Percentiles rank a stretch among this genome's conserved stretches.
Evolutionary conservation across 2,329 filamentous ascomycete genomes (phyloP).

Genomic region (Colletotrichum falcatum): DNA sequence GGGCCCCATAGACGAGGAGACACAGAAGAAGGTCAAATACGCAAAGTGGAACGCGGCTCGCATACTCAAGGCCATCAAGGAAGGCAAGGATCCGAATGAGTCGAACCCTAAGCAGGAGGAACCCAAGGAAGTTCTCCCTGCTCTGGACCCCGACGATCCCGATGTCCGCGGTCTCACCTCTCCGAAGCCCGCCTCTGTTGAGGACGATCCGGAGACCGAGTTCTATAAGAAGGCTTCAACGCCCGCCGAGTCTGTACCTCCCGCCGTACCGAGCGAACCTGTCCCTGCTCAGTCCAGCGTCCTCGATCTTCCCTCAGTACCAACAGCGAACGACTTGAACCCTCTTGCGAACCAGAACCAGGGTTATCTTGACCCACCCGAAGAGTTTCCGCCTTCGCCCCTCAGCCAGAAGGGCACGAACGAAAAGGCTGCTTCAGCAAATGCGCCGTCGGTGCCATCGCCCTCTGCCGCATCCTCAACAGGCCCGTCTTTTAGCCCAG

Average conservation of each 20-base stretch:
- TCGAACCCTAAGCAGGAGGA: conserved; percentile 81
- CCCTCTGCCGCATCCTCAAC: conserved; percentile 33
- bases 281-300: conserved; percentile 27
- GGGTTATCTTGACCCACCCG: conserved; percentile 51
- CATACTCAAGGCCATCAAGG: conserved; percentile 90
- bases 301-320: conserved; percentile 39
- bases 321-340: conserved; percentile 15
- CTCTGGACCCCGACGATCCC: conserved; percentile 72
- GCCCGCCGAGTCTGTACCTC: conserved; percentile 45
- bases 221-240: conserved; percentile 42
- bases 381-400: conserved; percentile 52
- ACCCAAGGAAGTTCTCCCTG: conserved; percentile 57
- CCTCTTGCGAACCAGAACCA: conserved; percentile 43
- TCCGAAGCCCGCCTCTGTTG: conserved; percentile 58
- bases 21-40: conserved; percentile 89
- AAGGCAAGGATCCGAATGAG: conserved; percentile 91
- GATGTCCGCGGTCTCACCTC: conserved; percentile 68
- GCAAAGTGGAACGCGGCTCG: conserved; percentile 95
- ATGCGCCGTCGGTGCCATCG: conserved; percentile 23
- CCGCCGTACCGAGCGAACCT: conserved; percentile 43
- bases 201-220: conserved; percentile 65
- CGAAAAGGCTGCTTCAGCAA: conserved; percentile 42
- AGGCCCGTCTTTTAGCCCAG: conserved; percentile 33
- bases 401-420: conserved; percentile 49
- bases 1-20: conserved; percentile 80